Evolutionary conservation across 2,329 filamentous ascomycete species (phyloP), one percentile per base, ranked within the genome.

Genomic region (Tolypocladium inflatum): DNA sequence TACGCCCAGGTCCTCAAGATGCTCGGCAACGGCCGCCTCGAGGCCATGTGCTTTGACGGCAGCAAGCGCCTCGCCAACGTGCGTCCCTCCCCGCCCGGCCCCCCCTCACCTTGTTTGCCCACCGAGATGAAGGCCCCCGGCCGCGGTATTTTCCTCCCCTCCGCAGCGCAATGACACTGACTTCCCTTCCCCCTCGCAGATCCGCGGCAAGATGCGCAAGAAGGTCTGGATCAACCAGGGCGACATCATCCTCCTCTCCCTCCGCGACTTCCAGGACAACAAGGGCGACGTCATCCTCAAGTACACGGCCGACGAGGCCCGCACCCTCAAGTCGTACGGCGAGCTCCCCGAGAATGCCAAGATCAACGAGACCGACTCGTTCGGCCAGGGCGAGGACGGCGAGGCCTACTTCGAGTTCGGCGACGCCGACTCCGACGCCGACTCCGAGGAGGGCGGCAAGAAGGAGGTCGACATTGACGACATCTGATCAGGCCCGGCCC

Each of bases 211-310:
- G 79, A 89, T 99, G 70, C 87, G 94, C 70, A 99, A 99, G 85
- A 99, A 99, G 85, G 94, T 97, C 76, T 97, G 91, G 91, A 97
- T 97, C 83, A 97, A 96, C 83, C 91, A 96, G 80, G 91, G 91
- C 71, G 91, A 96, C 74, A 96, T 96, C 73, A 92, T 93, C 74
- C 84, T 93, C 52, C 81, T 93, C 61, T 92, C 88, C 41, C 87
- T 96, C 61, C 89, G 91, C 67, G 91, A 95, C 75, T 95, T 95
- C 79, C 91, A 96, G 74, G 90, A 94, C 76, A 89, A 93, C 78
- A 96, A 96, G 80, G 92, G 92, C 74, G 92, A 97, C 73, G 96
- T 97, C 74, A 94, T 94, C 71, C 85, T 95, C 73, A 97, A 97
- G 81, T 96, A 97, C 84, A 90, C 85, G 59, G 88, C 91, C 78